Conservation (phyloP, 2,329 filamentous ascomycete genomes). For the Iodosphaeria phyllophila region DNA sequence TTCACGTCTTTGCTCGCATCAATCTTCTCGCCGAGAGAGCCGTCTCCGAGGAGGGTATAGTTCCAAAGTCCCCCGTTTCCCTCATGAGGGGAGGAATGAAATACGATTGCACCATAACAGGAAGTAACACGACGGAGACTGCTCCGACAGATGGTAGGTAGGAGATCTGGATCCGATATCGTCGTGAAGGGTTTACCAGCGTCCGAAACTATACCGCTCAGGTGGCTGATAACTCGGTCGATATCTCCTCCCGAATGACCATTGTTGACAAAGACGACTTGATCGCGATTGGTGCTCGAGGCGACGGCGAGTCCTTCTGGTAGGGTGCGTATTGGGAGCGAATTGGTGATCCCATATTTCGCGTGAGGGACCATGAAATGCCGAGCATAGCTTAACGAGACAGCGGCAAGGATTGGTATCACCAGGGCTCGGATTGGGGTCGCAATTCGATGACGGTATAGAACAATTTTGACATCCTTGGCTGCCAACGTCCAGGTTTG, state of each 20-base stretch:
- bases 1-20: slow-evolving; percentile 47
- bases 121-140: slow-evolving; percentile 45
- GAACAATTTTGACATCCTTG: slow-evolving; percentile 42
- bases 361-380: slow-evolving; percentile 71
- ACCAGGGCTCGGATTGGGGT: slow-evolving; percentile 38
- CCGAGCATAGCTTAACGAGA: slow-evolving; percentile 51
- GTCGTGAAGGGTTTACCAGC: slow-evolving; percentile 36
- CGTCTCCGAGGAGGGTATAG: slow-evolving; percentile 67
- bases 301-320: slow-evolving; percentile 40
- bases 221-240: slow-evolving; percentile 43
- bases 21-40: slow-evolving; percentile 45
- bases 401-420: slow-evolving; percentile 36
- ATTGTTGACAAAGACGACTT: slow-evolving; percentile 63
- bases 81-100: slow-evolving; percentile 57
- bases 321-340: slow-evolving; percentile 43
- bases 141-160: slow-evolving; percentile 44
- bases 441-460: slow-evolving; percentile 31
- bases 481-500: slow-evolving; percentile 41
- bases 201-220: slow-evolving; percentile 37
- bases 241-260: slow-evolving; percentile 52
- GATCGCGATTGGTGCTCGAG: slow-evolving; percentile 37
- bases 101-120: slow-evolving; percentile 59
- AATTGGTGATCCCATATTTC: slow-evolving; percentile 50
- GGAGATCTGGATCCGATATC: slow-evolving; percentile 32
- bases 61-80: slow-evolving; percentile 56